These are phyloP conservation scores for Fusarium sororula DNA, from an alignment of 2,329 filamentous ascomycete species.

Conservation along the genomic window DNA sequence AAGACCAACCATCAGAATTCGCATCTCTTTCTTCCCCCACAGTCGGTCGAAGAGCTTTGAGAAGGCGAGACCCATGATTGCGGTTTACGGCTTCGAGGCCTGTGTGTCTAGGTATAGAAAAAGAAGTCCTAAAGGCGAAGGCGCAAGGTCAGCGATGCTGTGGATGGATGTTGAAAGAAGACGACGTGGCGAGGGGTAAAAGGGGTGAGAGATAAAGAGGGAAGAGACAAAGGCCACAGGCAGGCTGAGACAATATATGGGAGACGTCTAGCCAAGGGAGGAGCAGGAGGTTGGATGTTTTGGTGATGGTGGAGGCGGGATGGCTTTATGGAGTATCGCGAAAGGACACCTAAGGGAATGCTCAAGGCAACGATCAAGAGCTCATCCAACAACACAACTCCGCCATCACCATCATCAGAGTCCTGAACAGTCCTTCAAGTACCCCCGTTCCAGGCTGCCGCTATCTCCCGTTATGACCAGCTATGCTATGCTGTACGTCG, in stretches of 20 bases:
- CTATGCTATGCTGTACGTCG: slow-evolving; percentile 22
- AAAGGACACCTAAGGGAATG: slow-evolving; percentile 44
- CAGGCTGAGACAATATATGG: slow-evolving; percentile 30
- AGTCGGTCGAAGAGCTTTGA: slow-evolving; percentile 96
- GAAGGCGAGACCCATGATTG: slow-evolving; percentile 97
- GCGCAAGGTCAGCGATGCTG: slow-evolving; percentile 31
- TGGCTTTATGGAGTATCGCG: slow-evolving; percentile 41
- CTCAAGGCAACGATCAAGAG: slow-evolving; percentile 36
- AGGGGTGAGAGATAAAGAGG: slow-evolving; percentile 16
- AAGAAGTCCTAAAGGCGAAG: slow-evolving; percentile 35
- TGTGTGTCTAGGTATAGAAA: slow-evolving; percentile 41
- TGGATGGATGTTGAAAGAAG: slow-evolving; percentile 17
- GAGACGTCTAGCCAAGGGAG: slow-evolving; percentile 24
- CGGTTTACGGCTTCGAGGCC: slow-evolving; percentile 55
- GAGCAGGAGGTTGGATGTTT: slow-evolving; percentile 35
- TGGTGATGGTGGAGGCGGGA: slow-evolving; percentile 35
- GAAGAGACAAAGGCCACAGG: slow-evolving; percentile 18
- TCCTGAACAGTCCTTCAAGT: background rate
- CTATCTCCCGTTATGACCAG: slow-evolving; percentile 22
- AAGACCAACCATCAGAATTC: slow-evolving; percentile 99
- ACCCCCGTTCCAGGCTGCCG: slow-evolving; percentile 28
- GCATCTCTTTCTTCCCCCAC: slow-evolving; percentile 99
- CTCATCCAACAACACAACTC: slow-evolving; percentile 17
- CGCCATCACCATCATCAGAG: slow-evolving; percentile 12
- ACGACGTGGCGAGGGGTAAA: slow-evolving; percentile 28